Conservation (phyloP, 495 filamentous ascomycete species). For the Delitschia confertaspora region DNA sequence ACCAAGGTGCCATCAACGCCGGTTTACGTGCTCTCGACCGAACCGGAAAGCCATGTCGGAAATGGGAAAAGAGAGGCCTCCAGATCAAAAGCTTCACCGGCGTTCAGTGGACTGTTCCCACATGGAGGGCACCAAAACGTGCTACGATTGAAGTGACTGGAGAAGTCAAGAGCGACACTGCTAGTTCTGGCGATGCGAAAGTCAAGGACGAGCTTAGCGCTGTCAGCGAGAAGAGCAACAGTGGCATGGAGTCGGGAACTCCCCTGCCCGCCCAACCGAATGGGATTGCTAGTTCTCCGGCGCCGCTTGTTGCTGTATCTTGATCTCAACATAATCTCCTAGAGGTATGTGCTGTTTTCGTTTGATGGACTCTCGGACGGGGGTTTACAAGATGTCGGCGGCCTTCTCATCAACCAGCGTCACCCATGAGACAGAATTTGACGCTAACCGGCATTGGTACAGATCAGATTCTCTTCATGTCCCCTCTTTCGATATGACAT, state of each 20-base stretch:
- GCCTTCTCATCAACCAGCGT: too few relatives aligned
- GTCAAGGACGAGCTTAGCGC: slow-evolving; percentile 62
- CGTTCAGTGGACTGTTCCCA: slow-evolving; percentile 68
- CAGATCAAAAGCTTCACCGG: slow-evolving; percentile 90
- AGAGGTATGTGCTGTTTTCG: slow-evolving; percentile 4
- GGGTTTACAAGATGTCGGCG: too few relatives aligned
- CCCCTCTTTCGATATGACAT: too few relatives aligned
- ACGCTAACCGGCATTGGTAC: too few relatives aligned
- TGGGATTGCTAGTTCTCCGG: slow-evolving; percentile 38
- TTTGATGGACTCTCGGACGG: too few relatives aligned
- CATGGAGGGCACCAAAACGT: slow-evolving; percentile 68
- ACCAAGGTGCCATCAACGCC: slow-evolving; percentile 96
- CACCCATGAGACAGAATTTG: too few relatives aligned
- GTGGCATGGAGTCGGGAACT: slow-evolving; percentile 47
- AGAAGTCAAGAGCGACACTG: slow-evolving; percentile 44
- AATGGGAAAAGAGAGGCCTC: slow-evolving; percentile 76
- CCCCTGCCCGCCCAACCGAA: slow-evolving; percentile 4
- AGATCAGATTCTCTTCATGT: too few relatives aligned
- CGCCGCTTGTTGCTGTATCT: slow-evolving; percentile 35
- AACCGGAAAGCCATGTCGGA: slow-evolving; percentile 79
- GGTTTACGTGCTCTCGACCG: slow-evolving; percentile 88
- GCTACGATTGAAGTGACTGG: slow-evolving; percentile 36
- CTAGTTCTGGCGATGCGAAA: slow-evolving; percentile 66
- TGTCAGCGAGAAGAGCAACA: slow-evolving; percentile 63
- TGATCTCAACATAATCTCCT: slow-evolving; percentile 32